A percentile compares a stretch with the other conserved stretches of the same genome.
These are phyloP conservation scores for Penicillium bialowiezense DNA, from an alignment of 495 filamentous ascomycete species.

Conservation along the genomic window DNA sequence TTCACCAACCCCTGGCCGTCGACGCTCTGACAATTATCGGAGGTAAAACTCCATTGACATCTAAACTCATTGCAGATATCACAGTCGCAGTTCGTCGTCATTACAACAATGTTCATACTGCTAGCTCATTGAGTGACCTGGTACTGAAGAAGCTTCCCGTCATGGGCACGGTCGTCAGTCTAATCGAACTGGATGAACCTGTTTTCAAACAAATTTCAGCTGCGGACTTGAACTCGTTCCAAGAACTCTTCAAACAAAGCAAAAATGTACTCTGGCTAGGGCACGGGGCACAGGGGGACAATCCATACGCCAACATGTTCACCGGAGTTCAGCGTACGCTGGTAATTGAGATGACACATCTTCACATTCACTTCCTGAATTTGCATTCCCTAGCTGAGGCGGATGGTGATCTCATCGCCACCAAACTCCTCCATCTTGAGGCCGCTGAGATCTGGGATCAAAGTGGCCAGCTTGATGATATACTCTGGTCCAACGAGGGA, in stretches of 20 bases:
- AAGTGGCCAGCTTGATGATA: conserved; percentile 3
- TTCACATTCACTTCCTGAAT: conserved; percentile 29
- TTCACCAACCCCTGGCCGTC: conserved; percentile 5
- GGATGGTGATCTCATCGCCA: conserved; percentile 9
- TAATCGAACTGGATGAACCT: conserved; percentile 44
- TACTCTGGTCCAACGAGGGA: conserved; percentile 20
- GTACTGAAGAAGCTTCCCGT: conserved; percentile 7
- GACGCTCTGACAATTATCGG: conserved; percentile 28
- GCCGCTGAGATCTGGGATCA: conserved; percentile 21
- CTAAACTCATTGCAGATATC: conserved; percentile 11
- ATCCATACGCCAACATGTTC: conserved; percentile 38
- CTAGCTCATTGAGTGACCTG: conserved; percentile 15
- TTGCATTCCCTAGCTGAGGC: conserved; percentile 13
- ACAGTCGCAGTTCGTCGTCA: conserved; percentile 4
- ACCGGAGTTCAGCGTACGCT: conserved; percentile 36
- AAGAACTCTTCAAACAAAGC: conserved; percentile 29
- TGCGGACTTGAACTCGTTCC: conserved; percentile 10
- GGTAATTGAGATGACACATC: conserved; percentile 20
- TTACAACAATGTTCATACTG: conserved; percentile 10
- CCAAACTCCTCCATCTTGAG: conserved; percentile 22
- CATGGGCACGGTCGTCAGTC: conserved; percentile 36
- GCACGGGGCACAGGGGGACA: conserved; percentile 25
- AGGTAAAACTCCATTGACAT: conserved; percentile 11
- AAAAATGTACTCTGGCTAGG: conserved; percentile 42
- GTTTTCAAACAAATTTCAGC: conserved; percentile 40